Percentiles rank a stretch among this genome's conserved stretches.
Evolutionary conservation across 1,284 basidiomycete species (phyloP).

Genomic region (Thelephora terrestris): DNA sequence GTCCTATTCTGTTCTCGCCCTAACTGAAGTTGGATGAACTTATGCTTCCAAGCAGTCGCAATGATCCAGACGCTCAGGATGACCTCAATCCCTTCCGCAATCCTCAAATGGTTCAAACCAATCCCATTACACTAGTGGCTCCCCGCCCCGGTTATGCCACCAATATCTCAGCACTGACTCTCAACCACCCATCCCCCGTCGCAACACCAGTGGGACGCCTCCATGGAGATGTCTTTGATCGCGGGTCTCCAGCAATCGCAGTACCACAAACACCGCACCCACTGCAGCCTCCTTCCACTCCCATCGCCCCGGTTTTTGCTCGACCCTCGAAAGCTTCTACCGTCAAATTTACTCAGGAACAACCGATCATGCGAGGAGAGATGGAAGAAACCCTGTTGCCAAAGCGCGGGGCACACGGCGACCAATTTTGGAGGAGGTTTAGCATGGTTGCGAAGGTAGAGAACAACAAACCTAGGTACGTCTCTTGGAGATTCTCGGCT

Average conservation of each 20-base stretch:
- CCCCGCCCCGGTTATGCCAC: conserved; percentile 65
- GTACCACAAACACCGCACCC: conserved; percentile 51
- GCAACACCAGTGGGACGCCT: conserved; percentile 28
- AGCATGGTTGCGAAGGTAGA: conserved; percentile 72
- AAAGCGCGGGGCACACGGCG: conserved; percentile 55
- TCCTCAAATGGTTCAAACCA: conserved; percentile 14
- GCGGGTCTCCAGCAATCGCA: conserved; percentile 17
- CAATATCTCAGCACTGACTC: conserved; percentile 50
- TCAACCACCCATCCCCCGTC: conserved; percentile 36
- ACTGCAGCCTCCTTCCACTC: conserved; percentile 62
- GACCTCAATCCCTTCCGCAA: conserved; percentile 34
- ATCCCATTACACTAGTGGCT: conserved; percentile 46
- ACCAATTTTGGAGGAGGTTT: conserved; percentile 79
- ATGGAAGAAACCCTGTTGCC: conserved; percentile 59
- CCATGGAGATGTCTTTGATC: conserved; percentile 11
- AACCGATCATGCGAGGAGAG: conserved; percentile 55
- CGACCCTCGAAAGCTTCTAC: conserved; percentile 41
- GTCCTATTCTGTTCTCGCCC: conserved; percentile 4
- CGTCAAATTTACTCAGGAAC: conserved; percentile 39
- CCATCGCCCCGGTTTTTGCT: conserved; percentile 67
- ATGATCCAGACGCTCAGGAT: conserved; percentile 19
- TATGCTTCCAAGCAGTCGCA: background rate
- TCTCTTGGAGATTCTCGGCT: conserved; percentile 3
- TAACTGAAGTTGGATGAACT: conserved; percentile 1
- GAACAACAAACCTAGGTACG: conserved; percentile 43